A percentile compares a stretch with the other conserved stretches of the same genome.
phyloP scores from a whole-genome alignment of 495 filamentous ascomycete species.

The Bombardia bombarda region DNA sequence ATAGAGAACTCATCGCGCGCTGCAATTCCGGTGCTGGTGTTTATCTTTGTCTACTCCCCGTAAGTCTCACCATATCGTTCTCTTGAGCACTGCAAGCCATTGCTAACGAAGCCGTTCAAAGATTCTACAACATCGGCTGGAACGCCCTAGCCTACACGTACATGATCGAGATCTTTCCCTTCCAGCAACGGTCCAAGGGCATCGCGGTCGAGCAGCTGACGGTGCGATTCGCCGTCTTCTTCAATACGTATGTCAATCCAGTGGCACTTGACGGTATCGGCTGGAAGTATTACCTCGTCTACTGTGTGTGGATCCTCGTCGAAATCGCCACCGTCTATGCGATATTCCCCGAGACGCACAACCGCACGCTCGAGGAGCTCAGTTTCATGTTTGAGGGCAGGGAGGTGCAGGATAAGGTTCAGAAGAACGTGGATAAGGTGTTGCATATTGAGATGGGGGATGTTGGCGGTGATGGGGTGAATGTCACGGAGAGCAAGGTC shows the following conservation, averaged over 20 bases:
- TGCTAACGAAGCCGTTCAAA: neutral
- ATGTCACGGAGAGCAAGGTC: no score
- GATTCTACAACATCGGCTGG: constrained; percentile 55
- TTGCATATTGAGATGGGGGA: constrained; percentile 21
- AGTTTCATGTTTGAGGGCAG: constrained; percentile 35
- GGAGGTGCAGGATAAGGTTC: constrained; percentile 26
- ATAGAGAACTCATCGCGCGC: constrained; percentile 32
- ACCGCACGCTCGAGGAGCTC: constrained; percentile 41
- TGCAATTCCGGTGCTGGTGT: constrained; percentile 47
- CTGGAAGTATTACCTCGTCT: constrained; percentile 58
- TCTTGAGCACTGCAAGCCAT: neutral
- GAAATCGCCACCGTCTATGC: constrained; percentile 49
- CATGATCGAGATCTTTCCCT: constrained; percentile 55
- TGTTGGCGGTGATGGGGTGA: neutral
- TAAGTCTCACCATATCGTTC: no score
- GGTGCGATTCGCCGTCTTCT: constrained; percentile 40
- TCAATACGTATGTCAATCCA: constrained; percentile 57
- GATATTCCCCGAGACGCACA: constrained; percentile 54
- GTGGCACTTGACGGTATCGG: constrained; percentile 47
- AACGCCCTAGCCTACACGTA: constrained; percentile 53
- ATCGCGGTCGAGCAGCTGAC: constrained; percentile 52
- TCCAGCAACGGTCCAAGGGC: constrained; percentile 47
- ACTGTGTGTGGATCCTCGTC: constrained; percentile 50
- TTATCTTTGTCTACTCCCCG: constrained; percentile 51
- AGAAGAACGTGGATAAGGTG: constrained; percentile 28